Conservation (phyloP, 139 green algal species). For the Closterium sp. region DNA sequence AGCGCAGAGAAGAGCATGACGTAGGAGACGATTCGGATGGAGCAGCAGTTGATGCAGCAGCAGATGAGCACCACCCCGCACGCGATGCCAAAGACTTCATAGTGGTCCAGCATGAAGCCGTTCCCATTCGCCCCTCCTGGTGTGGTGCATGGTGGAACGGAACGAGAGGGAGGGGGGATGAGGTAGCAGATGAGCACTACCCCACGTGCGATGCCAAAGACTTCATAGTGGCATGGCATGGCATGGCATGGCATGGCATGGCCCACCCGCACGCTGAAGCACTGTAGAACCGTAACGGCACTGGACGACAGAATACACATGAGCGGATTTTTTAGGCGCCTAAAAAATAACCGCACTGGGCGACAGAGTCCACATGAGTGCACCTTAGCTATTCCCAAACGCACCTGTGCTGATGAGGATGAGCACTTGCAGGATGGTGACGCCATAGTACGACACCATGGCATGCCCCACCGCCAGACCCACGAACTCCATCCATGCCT, state of each 20-base stretch:
- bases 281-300: too few relatives aligned
- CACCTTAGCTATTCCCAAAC: too few relatives aligned
- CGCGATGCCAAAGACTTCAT: neutral
- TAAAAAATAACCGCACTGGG: too few relatives aligned
- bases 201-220: neutral
- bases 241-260: too few relatives aligned
- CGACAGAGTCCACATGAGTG: too few relatives aligned
- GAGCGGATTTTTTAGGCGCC: too few relatives aligned
- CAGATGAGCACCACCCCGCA: neutral
- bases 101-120: constrained; percentile 13
- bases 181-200: neutral
- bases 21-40: neutral
- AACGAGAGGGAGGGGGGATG: neutral
- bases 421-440: neutral
- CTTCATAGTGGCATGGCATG: neutral
- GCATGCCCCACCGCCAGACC: neutral
- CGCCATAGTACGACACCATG: neutral
- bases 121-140: neutral
- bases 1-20: neutral
- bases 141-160: neutral
- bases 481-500: constrained; percentile 31
- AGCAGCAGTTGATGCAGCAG: neutral
- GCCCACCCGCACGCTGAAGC: too few relatives aligned
- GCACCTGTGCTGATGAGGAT: constrained; percentile 19
- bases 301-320: too few relatives aligned